These are phyloP conservation scores for Leptosphaerulina australis DNA, from an alignment of 2,329 filamentous ascomycete genomes.

Conservation along the genomic window DNA sequence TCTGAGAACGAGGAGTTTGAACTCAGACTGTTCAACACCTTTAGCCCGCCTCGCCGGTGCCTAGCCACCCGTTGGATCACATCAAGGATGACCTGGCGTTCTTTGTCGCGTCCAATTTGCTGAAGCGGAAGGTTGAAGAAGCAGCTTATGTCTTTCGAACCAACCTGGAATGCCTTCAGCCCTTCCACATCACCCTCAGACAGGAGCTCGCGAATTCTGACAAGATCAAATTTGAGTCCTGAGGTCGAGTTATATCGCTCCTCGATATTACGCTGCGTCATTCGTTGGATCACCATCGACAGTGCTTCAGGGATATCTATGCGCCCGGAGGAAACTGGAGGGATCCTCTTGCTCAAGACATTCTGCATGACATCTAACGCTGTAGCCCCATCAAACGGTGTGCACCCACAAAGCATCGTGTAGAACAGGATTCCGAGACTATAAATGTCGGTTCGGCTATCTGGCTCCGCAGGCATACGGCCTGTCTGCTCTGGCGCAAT, in stretches of 20 bases:
- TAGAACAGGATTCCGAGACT: slow-evolving; percentile 89
- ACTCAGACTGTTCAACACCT: slow-evolving; percentile 57
- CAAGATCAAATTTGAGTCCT: slow-evolving; percentile 81
- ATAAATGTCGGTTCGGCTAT: slow-evolving; percentile 88
- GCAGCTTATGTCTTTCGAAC: slow-evolving; percentile 84
- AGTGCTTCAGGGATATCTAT: slow-evolving; percentile 85
- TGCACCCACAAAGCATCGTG: slow-evolving; percentile 71
- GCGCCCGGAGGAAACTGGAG: slow-evolving; percentile 75
- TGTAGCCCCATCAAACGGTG: slow-evolving; percentile 78
- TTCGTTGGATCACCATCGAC: slow-evolving; percentile 84
- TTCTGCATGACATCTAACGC: slow-evolving; percentile 92
- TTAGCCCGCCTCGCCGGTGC: slow-evolving; percentile 59
- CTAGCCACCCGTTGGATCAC: slow-evolving; percentile 77
- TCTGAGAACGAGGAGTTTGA: slow-evolving; percentile 62
- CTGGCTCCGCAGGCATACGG: slow-evolving; percentile 88
- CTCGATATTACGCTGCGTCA: slow-evolving; percentile 84
- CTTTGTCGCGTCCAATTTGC: slow-evolving; percentile 79
- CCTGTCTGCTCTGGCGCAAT: slow-evolving; percentile 96
- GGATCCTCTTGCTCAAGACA: slow-evolving; percentile 79
- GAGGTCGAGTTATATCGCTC: slow-evolving; percentile 91
- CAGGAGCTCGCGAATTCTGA: slow-evolving; percentile 74
- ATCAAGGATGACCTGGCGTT: slow-evolving; percentile 69
- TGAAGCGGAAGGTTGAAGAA: slow-evolving; percentile 84
- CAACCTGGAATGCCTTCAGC: slow-evolving; percentile 76
- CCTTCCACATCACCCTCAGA: slow-evolving; percentile 74